These are phyloP conservation scores for Inosperma sp. DNA, from an alignment of 768 basidiomycete genomes.

Conservation along the genomic window DNA sequence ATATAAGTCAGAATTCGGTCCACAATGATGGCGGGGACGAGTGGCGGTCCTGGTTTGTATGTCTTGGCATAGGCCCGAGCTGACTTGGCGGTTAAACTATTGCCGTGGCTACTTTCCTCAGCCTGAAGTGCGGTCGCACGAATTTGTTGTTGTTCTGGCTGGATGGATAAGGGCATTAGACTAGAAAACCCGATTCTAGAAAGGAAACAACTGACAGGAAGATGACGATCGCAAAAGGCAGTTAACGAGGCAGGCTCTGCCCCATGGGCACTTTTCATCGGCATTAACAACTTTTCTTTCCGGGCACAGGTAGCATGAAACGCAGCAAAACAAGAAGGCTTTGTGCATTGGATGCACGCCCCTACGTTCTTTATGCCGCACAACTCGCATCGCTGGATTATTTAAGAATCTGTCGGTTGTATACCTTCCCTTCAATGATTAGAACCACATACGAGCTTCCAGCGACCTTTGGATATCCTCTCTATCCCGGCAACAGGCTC, in stretches of 20 bases:
- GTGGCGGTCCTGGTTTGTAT: slow-evolving; percentile 88
- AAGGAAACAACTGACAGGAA: slow-evolving; percentile 58
- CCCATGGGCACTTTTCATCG: slow-evolving; percentile 80
- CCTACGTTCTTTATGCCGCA: slow-evolving; percentile 49
- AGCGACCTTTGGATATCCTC: slow-evolving; percentile 80
- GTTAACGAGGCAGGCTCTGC: slow-evolving; percentile 68
- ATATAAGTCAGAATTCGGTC: slow-evolving; percentile 75
- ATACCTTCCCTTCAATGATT: not conserved
- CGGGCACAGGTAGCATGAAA: slow-evolving; percentile 95
- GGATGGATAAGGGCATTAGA: not conserved
- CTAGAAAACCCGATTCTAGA: not conserved
- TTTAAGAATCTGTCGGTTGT: not conserved
- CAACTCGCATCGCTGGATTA: slow-evolving; percentile 43
- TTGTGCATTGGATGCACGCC: slow-evolving; percentile 95
- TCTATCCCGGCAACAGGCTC: slow-evolving; percentile 93
- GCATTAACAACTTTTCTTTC: slow-evolving; percentile 75
- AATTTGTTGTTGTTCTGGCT: slow-evolving; percentile 68
- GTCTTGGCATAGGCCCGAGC: slow-evolving; percentile 90
- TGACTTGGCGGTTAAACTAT: slow-evolving; percentile 56
- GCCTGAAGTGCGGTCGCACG: slow-evolving; percentile 52
- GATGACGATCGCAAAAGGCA: slow-evolving; percentile 86
- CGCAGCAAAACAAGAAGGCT: slow-evolving; percentile 83
- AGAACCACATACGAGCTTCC: slow-evolving; percentile 74
- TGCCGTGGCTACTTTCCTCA: slow-evolving; percentile 42
- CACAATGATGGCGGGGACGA: slow-evolving; percentile 84